Evolutionary conservation across 768 basidiomycete genomes (phyloP).

Genomic region (Suillus plorans): DNA sequence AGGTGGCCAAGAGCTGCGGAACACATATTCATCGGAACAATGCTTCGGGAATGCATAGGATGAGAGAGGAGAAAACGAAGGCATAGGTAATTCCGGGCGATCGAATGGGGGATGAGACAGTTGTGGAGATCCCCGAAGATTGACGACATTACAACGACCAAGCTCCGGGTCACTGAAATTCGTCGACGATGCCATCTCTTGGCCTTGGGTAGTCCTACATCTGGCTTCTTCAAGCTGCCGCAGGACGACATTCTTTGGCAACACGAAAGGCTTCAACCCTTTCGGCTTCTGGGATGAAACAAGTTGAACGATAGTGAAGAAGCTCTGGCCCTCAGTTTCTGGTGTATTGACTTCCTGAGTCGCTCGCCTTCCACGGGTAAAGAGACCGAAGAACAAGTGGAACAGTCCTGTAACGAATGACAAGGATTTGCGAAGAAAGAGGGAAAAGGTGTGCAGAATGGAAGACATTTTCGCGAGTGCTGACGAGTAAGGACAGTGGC

Average conservation of each 20-base stretch:
- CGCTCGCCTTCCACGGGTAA: constrained; percentile 15
- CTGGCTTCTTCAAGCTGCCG: neutral
- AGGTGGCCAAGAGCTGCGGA: neutral
- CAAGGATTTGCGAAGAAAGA: constrained; percentile 23
- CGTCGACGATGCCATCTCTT: neutral
- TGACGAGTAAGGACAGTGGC: constrained; percentile 18
- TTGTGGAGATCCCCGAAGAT: neutral
- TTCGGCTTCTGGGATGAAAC: neutral
- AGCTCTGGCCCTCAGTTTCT: neutral
- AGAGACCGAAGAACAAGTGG: constrained; percentile 24
- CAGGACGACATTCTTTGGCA: neutral
- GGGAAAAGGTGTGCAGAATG: constrained; percentile 6
- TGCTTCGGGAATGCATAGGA: neutral
- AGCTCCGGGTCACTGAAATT: neutral
- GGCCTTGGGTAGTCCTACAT: neutral
- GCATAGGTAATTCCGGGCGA: neutral
- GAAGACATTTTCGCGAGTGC: constrained; percentile 13
- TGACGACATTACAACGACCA: neutral
- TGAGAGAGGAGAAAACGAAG: neutral
- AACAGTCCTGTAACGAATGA: constrained; percentile 27
- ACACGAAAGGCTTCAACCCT: neutral
- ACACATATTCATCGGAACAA: neutral
- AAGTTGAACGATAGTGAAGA: neutral
- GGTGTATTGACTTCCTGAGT: constrained; percentile 5
- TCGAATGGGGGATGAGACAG: neutral